Evolutionary conservation across 305 asterid genomes (phyloP), one percentile per base, ranked within the genome.

Genomic region (Solanum chacoense): DNA sequence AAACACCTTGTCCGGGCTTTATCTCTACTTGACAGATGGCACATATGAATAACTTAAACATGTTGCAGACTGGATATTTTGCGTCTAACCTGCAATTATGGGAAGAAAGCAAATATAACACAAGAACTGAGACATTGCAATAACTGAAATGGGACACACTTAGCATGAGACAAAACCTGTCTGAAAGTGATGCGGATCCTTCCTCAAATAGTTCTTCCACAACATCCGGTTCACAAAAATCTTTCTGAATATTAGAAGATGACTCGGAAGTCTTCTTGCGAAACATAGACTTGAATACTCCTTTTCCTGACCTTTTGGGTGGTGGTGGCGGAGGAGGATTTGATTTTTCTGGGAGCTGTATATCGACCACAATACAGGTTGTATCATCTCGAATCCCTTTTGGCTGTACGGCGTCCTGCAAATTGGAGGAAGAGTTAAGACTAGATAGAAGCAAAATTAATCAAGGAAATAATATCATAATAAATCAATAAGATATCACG

Each of bases 301-400:
- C 93, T 92, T 96, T 97, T 50, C 95, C 96, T 40, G 92, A 97
- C 94, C 94, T 95, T 94, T 95, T 98, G 55, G 91, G 92, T 87
- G 95, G 92, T 87, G 95, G 97, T 71, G 94, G 92, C 18, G 85
- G 67, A 20, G 96, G 95, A 77, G 94, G 97, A 67, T 90, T 94
- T 22, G 94, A 91, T 90, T 95, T 96, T 91, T 95, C 96, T 0
- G 95, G 95, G 69, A 96, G 98, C 75, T 87, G 94, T 87, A 98
- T 88, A 91, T 98, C 99, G 65, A 96, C 94, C 35, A 98, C 99
- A 88, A 96, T 95, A 91, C 99, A 98, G 29, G 99, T 98, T n/a
- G 99, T 98, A 89, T 98, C 99, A 80, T 98, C 99, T 91, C 99
- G 93, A 78, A 98, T 95, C 85, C 99, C 99, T 91, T 95, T 96